phyloP scores from a whole-genome alignment of 495 filamentous ascomycete species.

The Tuber magnatum region DNA sequence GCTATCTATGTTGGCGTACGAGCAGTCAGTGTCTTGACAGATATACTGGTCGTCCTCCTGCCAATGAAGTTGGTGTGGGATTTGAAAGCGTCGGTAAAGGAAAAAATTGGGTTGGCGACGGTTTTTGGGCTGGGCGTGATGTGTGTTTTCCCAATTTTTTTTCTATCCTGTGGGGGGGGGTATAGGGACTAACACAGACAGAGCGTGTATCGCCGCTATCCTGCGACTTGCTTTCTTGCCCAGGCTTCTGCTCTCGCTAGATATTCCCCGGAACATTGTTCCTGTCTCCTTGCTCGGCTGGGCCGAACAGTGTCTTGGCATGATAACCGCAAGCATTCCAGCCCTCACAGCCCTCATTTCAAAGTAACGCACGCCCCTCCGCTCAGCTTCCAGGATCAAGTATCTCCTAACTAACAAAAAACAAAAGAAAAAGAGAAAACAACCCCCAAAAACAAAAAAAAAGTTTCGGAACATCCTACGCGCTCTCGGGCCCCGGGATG shows the following conservation, averaged over 20 bases:
- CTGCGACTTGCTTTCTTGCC: constrained; percentile 30
- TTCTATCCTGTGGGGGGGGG: background rate
- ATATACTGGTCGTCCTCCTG: constrained; percentile 41
- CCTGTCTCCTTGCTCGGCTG: constrained; percentile 30
- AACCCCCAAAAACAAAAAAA: background rate
- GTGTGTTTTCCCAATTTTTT: constrained; percentile 32
- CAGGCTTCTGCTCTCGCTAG: constrained; percentile 25
- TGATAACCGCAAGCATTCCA: constrained; percentile 37
- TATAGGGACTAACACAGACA: constrained; percentile 17
- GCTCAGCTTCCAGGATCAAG: background rate
- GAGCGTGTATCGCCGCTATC: constrained; percentile 32
- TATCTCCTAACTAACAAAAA: background rate
- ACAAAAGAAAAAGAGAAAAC: background rate
- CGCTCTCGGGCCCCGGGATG: constrained; percentile 1
- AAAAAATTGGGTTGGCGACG: constrained; percentile 40
- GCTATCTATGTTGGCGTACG: constrained; percentile 28
- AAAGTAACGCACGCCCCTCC: constrained; percentile 13
- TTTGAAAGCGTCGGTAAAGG: constrained; percentile 38
- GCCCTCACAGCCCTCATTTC: constrained; percentile 36
- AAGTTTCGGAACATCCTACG: constrained; percentile 6
- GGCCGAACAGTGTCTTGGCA: constrained; percentile 38
- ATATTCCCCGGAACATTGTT: constrained; percentile 35
- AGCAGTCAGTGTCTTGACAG: constrained; percentile 39
- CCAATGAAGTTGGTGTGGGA: constrained; percentile 41
- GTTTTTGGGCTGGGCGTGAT: constrained; percentile 43